phyloP scores from a whole-genome alignment of 2,329 filamentous ascomycete species.

The Clonostachys rhizophaga region DNA sequence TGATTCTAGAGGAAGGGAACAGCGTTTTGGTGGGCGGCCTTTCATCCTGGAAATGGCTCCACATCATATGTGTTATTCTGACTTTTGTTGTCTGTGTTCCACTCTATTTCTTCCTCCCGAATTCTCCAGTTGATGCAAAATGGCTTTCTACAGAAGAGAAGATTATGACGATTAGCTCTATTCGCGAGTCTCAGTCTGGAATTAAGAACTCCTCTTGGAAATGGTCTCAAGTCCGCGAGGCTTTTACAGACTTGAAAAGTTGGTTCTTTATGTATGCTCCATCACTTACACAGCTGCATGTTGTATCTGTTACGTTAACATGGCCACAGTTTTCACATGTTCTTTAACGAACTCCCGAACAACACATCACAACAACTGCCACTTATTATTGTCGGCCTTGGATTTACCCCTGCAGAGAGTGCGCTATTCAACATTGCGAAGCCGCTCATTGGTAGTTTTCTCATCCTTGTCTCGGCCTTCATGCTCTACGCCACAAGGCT shows the following conservation, averaged over 20 bases:
- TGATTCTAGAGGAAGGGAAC: conserved; percentile 11
- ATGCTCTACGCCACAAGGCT: conserved; percentile 11
- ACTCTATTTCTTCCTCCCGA: conserved; percentile 27
- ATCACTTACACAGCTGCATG: not conserved
- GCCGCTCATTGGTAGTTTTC: conserved; percentile 10
- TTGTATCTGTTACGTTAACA: not conserved
- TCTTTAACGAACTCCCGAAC: conserved; percentile 16
- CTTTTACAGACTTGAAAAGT: conserved; percentile 11
- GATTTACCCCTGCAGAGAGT: conserved; percentile 14
- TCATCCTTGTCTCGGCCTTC: conserved; percentile 10
- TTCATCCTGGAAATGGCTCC: conserved; percentile 11
- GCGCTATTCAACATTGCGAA: conserved; percentile 16
- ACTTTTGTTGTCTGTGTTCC: conserved; percentile 3
- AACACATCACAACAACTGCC: conserved; percentile 16
- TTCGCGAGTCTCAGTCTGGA: conserved; percentile 50
- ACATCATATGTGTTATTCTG: not conserved
- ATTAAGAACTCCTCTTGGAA: conserved; percentile 21
- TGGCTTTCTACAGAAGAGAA: conserved; percentile 46
- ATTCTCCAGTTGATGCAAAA: conserved; percentile 43
- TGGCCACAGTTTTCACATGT: conserved; percentile 12
- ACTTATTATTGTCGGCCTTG: conserved; percentile 13
- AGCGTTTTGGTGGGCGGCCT: conserved; percentile 8
- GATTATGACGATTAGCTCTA: conserved; percentile 43
- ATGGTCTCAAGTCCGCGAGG: conserved; percentile 12
- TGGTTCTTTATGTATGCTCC: conserved; percentile 9